A percentile compares a stretch with the other conserved stretches of the same genome.
Conservation (phyloP, 305 asterid species). For the Solanum aculeatissimum region DNA sequence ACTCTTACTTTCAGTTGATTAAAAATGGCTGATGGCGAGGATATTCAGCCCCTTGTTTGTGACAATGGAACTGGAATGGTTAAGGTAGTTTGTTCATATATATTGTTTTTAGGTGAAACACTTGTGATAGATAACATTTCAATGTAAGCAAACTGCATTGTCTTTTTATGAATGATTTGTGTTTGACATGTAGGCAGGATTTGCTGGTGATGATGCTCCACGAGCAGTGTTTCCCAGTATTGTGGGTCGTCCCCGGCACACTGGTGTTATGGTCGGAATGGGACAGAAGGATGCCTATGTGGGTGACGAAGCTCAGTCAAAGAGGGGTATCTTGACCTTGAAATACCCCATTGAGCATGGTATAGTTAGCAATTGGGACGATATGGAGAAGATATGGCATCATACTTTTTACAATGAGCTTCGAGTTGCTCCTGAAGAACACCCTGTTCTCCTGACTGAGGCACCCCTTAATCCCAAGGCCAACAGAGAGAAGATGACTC, state of each 20-base stretch:
- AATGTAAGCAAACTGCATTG: neutral
- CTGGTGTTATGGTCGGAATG: conserved; percentile 67
- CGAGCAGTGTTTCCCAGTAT: conserved; percentile 66
- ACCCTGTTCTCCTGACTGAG: conserved; percentile 57
- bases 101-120: neutral
- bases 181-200: conserved; percentile 35
- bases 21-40: conserved; percentile 53
- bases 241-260: conserved; percentile 55
- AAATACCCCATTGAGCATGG: conserved; percentile 59
- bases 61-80: conserved; percentile 67
- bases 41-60: conserved; percentile 54
- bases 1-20: conserved; percentile 9
- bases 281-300: conserved; percentile 57
- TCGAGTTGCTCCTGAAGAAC: conserved; percentile 64
- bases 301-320: conserved; percentile 59
- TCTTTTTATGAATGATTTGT: neutral
- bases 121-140: neutral
- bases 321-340: conserved; percentile 53
- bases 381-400: conserved; percentile 51
- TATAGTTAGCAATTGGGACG: conserved; percentile 61
- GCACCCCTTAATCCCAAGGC: conserved; percentile 66
- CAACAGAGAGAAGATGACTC: conserved; percentile 61
- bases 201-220: conserved; percentile 73
- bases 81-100: conserved; percentile 16
- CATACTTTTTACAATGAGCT: conserved; percentile 43